Evolutionary conservation across 2,329 filamentous ascomycete genomes (phyloP), one percentile per base, ranked within the genome.

Genomic region (Knufia fluminis): DNA sequence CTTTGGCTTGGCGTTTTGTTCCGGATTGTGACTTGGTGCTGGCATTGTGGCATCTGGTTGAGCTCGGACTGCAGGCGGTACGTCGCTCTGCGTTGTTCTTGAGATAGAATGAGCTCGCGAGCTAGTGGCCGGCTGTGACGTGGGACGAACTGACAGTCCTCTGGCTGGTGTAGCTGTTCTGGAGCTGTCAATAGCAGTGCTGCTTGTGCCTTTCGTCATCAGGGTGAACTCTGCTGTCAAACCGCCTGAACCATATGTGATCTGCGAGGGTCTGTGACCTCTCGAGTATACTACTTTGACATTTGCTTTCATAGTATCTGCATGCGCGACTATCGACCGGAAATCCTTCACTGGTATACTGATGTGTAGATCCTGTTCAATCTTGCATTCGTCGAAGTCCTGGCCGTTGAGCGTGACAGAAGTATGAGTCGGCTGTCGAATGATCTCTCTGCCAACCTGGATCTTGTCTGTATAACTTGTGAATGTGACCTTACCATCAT

Each of bases 391-490:
- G 45, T 80, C 76, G 54, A 83, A 83, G 53, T 83, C 79, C 51
- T 72, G 71, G 19, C 71, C 78, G 57, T 80, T 77, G 33, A 82
- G 73, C 1, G 78, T 72, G 8, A 83, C 78, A 6, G 78, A 78
- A 3, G 80, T 83, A 52, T 82, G 78, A 3, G 83, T 72, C 3
- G 79, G 80, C 52, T 82, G 76, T 62, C 80, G 82, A 24, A 83
- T 66, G 4, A 82, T 73, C 57, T 82, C 79, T 79, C 78, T 81
- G 6, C 78, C 78, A 51, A 79, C 75, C 35, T 71, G 71, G 19
- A 82, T 71, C 59, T 82, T 83, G 50, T 80, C 78, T 0, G 80
- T 83, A 59, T 80, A 83, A 61, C 80, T 83, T 3, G 79, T 82
- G 61, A 83, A 82, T 4, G 78, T 72, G 2, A 72, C 75, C 52